Evolutionary conservation across 202 grass and related monocot species (phyloP), one percentile per base, ranked within the genome.

Genomic region (Panicum hallii): DNA sequence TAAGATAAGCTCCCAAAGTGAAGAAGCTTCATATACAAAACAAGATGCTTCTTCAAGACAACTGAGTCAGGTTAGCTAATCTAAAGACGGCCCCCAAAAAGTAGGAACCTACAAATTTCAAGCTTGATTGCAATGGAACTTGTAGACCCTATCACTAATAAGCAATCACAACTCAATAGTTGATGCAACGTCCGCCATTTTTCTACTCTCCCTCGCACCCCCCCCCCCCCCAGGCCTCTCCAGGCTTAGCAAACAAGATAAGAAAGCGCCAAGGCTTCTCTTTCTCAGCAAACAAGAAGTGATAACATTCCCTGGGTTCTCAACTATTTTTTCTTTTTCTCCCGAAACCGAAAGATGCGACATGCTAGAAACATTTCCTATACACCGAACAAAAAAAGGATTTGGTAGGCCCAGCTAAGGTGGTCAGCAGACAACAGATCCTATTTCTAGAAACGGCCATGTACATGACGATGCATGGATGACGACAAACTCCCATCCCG

Each of bases 401-500:
- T 72, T 46, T 40, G 17, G 30, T 5, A 17, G n/a, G 23, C 12
- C 22, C 63, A 48, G 46, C 75, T 8, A 48, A 66, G 66, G 11
- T 48, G 41, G 48, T 30, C 74, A n/a, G 50, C 49, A 60, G 20
- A 28, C 5, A 67, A 13, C 11, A 48, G 19, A 23, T 11, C 62
- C 50, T 20, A 47, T 47, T 61, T 62, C 32, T 79, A 62, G 58
- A 82, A 77, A 70, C 2, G 65, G 8, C 64, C 9, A 15, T 60
- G 20, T 42, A 17, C 22, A 55, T 40, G 84, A 87, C 75, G 69
- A 71, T 34, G 54, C 12, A 70, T 70, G 63, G 34, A 42, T 80
- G 63, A 55, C 38, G 80, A 84, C 70, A 90, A 76, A 86, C 36
- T 77, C 44, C n/a, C 57, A 32, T 6, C 40, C 78, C 69, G n/a